Base-by-base conservation (phyloP, 306 rosid genomes). In the Gastrolobium villosum region DNA sequence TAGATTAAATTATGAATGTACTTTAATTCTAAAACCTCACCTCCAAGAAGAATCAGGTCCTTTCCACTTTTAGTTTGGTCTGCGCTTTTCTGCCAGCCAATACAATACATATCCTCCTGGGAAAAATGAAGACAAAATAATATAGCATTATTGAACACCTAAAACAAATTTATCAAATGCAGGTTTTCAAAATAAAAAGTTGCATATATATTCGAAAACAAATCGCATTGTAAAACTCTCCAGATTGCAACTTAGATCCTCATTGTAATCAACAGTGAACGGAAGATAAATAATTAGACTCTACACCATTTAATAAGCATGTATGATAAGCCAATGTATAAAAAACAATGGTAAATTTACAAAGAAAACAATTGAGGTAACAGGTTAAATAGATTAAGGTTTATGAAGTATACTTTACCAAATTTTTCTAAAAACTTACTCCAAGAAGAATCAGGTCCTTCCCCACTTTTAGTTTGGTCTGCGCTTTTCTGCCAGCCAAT, bases 31-130 rank as follows among this genome's bases (percentile, higher is more conserved):
- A 57, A 48, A 57, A 67, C 41, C 37, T 66, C 67, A 93, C 97
- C 97, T 89, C 97, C 97, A 69, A 93, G 89, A 85, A 90, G 85
- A 75, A 88, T 81, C 74, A 83, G 8, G 10, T 87, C 84, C 75
- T 43, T 76, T 77, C 87, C 93, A 66, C 77, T 79, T 70, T 66
- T 89, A 30, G 83, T 60, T 75, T 81, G 76, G 69, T 84, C 4
- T 6, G 13, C 28, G 59, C 91, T 89, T 77, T 82, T 81, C 79
- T 77, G 85, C 91, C 92, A 93, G 71, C 97, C 97, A 14, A 87
- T n/a, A 70, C 96, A 93, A 75, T 79, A 81, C 10, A 55, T 71
- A 6, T 70, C 72, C 0, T 62, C 75, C 97, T 90, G 87, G 36
- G 70, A 65, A 48, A 79, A 70, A 77, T 46, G 79, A 65, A 45